Evolutionary conservation across 208 protist genomes (phyloP).

Genomic region (Trypanosoma cruzi): DNA sequence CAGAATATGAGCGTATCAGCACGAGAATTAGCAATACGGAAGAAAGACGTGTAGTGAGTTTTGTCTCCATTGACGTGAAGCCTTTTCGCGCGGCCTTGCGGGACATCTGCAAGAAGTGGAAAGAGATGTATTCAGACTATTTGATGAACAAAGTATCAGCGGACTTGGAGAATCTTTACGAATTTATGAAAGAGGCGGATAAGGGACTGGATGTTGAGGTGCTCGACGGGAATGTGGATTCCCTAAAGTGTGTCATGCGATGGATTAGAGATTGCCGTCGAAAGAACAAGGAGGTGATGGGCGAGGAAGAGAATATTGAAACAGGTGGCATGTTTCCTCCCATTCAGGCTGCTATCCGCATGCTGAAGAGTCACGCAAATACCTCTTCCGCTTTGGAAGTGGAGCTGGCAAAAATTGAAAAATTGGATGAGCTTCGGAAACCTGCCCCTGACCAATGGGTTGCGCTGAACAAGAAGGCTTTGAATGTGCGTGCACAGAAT

Average conservation of each 20-base stretch:
- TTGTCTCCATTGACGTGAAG: constrained; percentile 95
- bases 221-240: constrained; percentile 88
- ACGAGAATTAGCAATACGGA: constrained; percentile 86
- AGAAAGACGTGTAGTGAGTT: constrained; percentile 88
- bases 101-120: constrained; percentile 94
- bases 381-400: constrained; percentile 73
- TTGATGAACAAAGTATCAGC: constrained; percentile 91
- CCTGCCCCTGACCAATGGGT: constrained; percentile 93
- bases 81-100: constrained; percentile 94
- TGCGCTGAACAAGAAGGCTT: constrained; percentile 91
- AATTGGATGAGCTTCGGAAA: constrained; percentile 92
- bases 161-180: constrained; percentile 82
- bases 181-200: constrained; percentile 94
- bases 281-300: constrained; percentile 85
- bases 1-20: constrained; percentile 90
- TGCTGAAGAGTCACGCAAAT: constrained; percentile 91
- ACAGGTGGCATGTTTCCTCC: constrained; percentile 91
- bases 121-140: constrained; percentile 95
- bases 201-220: constrained; percentile 93
- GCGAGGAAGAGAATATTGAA: constrained; percentile 82
- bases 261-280: constrained; percentile 93
- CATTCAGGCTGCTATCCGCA: constrained; percentile 89
- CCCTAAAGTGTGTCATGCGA: constrained; percentile 92
- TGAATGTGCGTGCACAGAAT: constrained; percentile 93
- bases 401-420: constrained; percentile 88